phyloP scores from a whole-genome alignment of 305 asterid species.

The Rubia balearica region DNA sequence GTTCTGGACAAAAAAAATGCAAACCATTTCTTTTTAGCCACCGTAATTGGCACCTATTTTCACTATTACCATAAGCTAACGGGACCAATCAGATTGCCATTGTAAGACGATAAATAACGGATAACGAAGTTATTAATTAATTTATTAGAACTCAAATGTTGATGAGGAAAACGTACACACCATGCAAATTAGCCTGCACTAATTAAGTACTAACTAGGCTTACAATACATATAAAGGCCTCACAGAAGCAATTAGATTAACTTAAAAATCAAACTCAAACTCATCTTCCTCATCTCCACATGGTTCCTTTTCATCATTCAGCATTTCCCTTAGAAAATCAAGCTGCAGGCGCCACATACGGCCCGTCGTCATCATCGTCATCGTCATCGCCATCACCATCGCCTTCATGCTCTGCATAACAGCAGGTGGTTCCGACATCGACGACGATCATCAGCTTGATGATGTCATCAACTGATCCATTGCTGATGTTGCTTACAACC shows the following conservation, averaged over 20 bases:
- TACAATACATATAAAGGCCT: neutral
- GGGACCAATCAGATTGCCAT: too few relatives aligned
- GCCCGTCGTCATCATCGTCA: constrained; percentile 16
- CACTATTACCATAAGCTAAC: too few relatives aligned
- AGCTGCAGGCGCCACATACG: constrained; percentile 20
- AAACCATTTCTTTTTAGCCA: too few relatives aligned
- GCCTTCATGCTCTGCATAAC: neutral
- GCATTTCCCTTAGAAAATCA: neutral
- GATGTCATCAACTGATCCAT: constrained; percentile 1
- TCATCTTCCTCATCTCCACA: neutral
- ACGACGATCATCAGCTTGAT: neutral
- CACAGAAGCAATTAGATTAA: neutral
- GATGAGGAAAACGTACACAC: too few relatives aligned
- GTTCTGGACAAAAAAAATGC: too few relatives aligned
- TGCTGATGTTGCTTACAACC: constrained; percentile 8
- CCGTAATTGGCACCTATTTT: too few relatives aligned
- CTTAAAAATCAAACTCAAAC: neutral
- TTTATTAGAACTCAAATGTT: neutral
- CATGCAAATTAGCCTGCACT: neutral
- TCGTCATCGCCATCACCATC: constrained; percentile 8
- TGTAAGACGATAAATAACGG: too few relatives aligned
- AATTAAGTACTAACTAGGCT: neutral
- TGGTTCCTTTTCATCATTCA: neutral
- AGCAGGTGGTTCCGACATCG: neutral
- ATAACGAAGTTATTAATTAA: neutral